Percentiles rank a stretch among this genome's conserved stretches.
These are phyloP conservation scores for Triticum urartu DNA, from an alignment of 176 grass and related monocot genomes.

Conservation along the genomic window DNA sequence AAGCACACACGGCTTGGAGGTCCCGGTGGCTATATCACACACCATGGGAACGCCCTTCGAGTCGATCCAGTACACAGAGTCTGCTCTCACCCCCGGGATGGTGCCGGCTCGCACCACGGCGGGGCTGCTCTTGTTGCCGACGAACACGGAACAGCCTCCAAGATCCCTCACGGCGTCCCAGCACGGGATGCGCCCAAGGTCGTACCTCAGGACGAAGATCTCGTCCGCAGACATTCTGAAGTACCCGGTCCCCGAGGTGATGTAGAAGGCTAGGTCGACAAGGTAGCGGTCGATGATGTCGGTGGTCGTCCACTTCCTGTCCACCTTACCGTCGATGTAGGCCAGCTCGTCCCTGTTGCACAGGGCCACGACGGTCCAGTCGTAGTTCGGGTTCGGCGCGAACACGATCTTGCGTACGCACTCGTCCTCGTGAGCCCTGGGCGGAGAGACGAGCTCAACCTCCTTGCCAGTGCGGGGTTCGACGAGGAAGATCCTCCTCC, in stretches of 20 bases:
- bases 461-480: not conserved
- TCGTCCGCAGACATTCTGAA: not conserved
- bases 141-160: not conserved
- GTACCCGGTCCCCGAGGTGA: not conserved
- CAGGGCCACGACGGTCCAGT: not conserved
- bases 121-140: not conserved
- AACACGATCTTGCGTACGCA: slow-evolving; percentile 11
- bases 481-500: not conserved
- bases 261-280: slow-evolving; percentile 3
- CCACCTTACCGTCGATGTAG: not conserved
- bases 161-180: not conserved
- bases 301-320: not conserved
- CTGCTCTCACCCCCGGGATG: not conserved
- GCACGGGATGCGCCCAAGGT: not conserved
- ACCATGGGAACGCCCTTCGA: not conserved
- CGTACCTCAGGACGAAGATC: not conserved
- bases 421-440: not conserved
- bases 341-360: too few relatives aligned
- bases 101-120: not conserved
- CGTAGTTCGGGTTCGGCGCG: not conserved
- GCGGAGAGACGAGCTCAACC: not conserved
- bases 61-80: slow-evolving; percentile 21
- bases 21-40: not conserved
- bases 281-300: not conserved
- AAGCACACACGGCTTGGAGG: not conserved